Base-by-base conservation (phyloP, 495 filamentous ascomycete species). In the Choiromyces venosus region DNA sequence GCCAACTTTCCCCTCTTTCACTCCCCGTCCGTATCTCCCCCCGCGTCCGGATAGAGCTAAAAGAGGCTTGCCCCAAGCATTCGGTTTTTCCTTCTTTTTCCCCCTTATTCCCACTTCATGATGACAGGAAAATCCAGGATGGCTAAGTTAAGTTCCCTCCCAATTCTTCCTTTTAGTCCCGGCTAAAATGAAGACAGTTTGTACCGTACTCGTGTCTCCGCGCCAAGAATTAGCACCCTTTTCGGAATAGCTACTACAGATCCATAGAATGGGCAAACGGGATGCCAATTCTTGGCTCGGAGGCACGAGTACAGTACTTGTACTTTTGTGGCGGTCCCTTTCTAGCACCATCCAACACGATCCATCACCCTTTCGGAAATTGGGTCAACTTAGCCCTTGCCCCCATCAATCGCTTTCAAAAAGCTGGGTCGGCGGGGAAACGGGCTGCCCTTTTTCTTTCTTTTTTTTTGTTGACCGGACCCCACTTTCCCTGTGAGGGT, bases 381-480 rank as follows among this genome's bases (percentile, higher is more conserved):
- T 61, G 12, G 52, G 52, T 33, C 52, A 61, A 61, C 25, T 18
- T 33, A 12, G 25, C 25, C 40, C 52, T 33, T 61, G 52, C 52
- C n/a, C n/a, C 46, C 52, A 61, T 61, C 25, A 61, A 16, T 33
- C 52, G 10, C 7, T n/a, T 21, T 8, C 42, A 46, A 52, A 46
- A 52, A 52, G 66, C 37, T 73, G 66, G 46, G 65, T n/a, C 70
- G 69, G 74, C 75, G 75, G 75, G 75, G 75, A 77, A 77, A 77
- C 74, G 74, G 74, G 52, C 52, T 33, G 25, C 52, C 52, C 12
- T 61, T 61, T 61, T 61, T 33, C 18, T 52, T 25, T 25, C 19
- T 73, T 74, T 72, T 74, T 76, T 69, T 35, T 75, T 77, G 65
- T 73, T 76, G 56, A 65, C 69, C 5, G 40, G 75, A 77, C 75